Evolutionary conservation across 1,284 basidiomycete species (phyloP), one percentile per base, ranked within the genome.

Genomic region (Moesziomyces aphidis): DNA sequence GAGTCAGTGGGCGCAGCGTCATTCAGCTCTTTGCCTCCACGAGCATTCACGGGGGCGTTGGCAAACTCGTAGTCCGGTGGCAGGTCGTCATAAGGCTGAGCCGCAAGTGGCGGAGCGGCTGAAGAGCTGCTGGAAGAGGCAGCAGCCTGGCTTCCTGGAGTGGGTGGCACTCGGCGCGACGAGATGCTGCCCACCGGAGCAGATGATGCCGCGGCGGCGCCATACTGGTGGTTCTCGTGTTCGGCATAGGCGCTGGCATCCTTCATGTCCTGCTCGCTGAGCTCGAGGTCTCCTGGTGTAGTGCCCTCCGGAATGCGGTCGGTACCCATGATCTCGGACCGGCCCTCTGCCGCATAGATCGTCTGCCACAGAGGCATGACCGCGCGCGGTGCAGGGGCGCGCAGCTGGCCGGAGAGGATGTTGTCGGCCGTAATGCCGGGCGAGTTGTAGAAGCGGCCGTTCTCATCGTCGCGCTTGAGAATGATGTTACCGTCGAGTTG

Each of bases 401-500:
- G 57, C 3, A 81, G 58, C 39, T 71, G 71, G 13, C 79, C 79
- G 6, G 73, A 64, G 19, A 83, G 68, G 22, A 83, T 69, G 10
- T 73, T 55, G 6, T 52, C 49, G 9, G 65, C 68, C n/a, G 55
- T 53, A 55, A 79, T 66, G 34, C 66, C 79, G 0, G 78, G 78
- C 7, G 63, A 59, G 22, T 65, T 51, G 62, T 82, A 83, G 69
- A 82, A 79, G 17, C 80, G 69, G 7, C 60, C 73, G 28, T 83
- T 82, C 31, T 76, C 81, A 44, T 83, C 81, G 21, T 73, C 69
- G 10, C 81, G 75, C 55, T 80, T 79, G n/a, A 74, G 61, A 13
- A 73, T 60, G 36, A 86, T 71, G 11, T 76, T 82, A 0, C 85
- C 84, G 24, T 84, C 84, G 5, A 86, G 62, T 57, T 85, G 80